Percentiles rank a stretch among this genome's conserved stretches.
Conservation (phyloP, 495 filamentous ascomycete species). For the Penicillium canariense region DNA sequence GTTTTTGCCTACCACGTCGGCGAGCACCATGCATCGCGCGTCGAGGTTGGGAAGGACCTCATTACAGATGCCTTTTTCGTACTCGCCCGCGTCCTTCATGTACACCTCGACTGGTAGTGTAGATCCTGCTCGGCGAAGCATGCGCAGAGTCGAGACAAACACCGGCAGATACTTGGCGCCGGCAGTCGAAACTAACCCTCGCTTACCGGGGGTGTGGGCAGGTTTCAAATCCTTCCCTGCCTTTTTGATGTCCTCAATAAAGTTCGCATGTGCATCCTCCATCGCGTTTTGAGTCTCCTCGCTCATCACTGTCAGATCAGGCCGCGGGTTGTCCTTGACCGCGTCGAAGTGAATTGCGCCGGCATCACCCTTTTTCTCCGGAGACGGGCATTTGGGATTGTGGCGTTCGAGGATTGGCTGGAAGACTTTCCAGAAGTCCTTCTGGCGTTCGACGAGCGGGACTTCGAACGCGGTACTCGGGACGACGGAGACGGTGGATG, state of each 20-base stretch:
- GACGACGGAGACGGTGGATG: slow-evolving; percentile 36
- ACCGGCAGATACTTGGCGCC: slow-evolving; percentile 45
- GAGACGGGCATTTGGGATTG: slow-evolving; percentile 31
- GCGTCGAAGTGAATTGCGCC: slow-evolving; percentile 33
- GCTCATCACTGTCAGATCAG: slow-evolving; percentile 34
- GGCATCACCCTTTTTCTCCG: slow-evolving; percentile 25
- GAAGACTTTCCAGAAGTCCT: slow-evolving; percentile 41
- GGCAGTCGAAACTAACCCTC: slow-evolving; percentile 55
- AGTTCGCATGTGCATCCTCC: slow-evolving; percentile 44
- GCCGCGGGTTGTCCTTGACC: slow-evolving; percentile 27
- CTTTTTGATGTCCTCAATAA: slow-evolving; percentile 36
- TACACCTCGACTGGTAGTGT: slow-evolving; percentile 58
- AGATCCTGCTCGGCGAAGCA: slow-evolving; percentile 57
- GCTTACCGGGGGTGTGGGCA: slow-evolving; percentile 44
- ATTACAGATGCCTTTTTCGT: slow-evolving; percentile 53
- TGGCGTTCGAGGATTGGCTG: slow-evolving; percentile 34
- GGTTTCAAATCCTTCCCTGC: slow-evolving; percentile 33
- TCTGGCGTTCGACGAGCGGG: slow-evolving; percentile 36
- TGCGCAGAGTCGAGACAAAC: slow-evolving; percentile 52
- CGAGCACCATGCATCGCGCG: slow-evolving; percentile 51
- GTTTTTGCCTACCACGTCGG: slow-evolving; percentile 42
- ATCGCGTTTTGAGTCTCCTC: slow-evolving; percentile 34
- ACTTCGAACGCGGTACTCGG: slow-evolving; percentile 41
- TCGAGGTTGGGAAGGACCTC: slow-evolving; percentile 48
- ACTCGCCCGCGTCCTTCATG: slow-evolving; percentile 48